Percentiles rank a stretch among this genome's conserved stretches.
Conservation (phyloP, 75 land plant species). For the Selaginella moellendorffii region DNA sequence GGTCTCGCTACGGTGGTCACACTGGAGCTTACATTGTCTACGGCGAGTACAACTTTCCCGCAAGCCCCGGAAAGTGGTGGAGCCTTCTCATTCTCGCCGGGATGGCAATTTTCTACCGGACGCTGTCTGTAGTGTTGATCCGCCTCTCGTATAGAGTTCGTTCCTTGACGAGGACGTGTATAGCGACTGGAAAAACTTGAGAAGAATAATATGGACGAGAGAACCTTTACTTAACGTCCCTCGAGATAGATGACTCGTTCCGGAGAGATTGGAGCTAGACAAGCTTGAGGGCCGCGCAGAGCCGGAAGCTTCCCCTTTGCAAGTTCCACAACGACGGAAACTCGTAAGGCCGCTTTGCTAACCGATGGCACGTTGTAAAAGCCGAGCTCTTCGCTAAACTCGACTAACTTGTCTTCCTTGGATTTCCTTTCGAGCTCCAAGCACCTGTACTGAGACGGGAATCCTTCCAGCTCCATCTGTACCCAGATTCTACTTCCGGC, state of each 20-base stretch:
- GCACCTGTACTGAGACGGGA: background rate
- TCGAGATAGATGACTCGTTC: background rate
- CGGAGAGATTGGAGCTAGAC: background rate
- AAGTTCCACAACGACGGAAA: background rate
- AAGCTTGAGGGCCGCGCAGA: background rate
- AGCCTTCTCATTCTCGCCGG: background rate
- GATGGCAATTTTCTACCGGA: constrained; percentile 6
- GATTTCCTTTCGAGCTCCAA: background rate
- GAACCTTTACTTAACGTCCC: background rate
- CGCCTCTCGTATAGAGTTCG: background rate
- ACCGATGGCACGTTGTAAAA: background rate
- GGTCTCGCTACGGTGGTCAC: background rate
- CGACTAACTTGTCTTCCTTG: background rate
- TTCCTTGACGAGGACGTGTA: too few species aligned
- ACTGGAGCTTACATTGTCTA: constrained; percentile 1
- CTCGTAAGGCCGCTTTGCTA: background rate
- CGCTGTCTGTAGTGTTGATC: background rate
- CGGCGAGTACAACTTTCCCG: background rate
- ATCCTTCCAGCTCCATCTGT: background rate
- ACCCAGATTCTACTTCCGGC: background rate
- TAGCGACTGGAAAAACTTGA: too few species aligned
- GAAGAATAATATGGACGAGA: too few species aligned
- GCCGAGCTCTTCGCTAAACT: background rate
- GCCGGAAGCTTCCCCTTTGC: background rate
- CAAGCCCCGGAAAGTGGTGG: constrained; percentile 10